Percentiles rank a stretch among this genome's conserved stretches.
Conservation (phyloP, 306 rosid species). For the Rosa rugosa region DNA sequence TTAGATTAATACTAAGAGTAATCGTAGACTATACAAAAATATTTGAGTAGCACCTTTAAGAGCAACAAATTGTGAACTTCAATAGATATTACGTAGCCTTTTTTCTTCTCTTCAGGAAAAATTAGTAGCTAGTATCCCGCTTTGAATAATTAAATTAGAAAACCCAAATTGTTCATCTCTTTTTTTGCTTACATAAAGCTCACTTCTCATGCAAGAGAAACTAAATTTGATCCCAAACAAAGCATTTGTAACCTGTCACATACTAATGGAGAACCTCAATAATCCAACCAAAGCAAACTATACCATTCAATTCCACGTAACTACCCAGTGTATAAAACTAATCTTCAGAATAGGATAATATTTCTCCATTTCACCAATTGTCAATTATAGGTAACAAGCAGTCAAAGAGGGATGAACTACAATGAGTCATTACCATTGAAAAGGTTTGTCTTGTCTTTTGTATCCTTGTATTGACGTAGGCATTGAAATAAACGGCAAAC, state of each 20-base stretch:
- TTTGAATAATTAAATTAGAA: neutral
- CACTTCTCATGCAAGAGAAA: neutral
- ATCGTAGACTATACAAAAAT: no score
- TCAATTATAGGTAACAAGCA: neutral
- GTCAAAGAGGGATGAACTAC: neutral
- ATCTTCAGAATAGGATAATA: neutral
- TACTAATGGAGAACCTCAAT: neutral
- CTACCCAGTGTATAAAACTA: neutral
- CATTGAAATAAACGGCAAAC: slow-evolving; percentile 89
- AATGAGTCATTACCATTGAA: slow-evolving; percentile 61
- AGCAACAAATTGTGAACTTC: neutral
- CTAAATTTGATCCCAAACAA: neutral
- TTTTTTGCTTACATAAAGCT: neutral
- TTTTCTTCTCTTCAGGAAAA: neutral
- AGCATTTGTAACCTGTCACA: neutral
- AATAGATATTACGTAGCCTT: no score
- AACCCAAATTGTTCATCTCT: neutral
- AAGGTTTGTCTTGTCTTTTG: slow-evolving; percentile 70
- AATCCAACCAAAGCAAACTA: neutral
- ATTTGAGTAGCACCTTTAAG: neutral
- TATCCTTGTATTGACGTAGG: slow-evolving; percentile 90
- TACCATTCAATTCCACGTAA: neutral
- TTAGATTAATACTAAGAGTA: neutral
- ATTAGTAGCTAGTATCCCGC: neutral
- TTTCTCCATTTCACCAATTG: neutral